Conservation (phyloP, 208 protist genomes). For the Crithidia thermophila region DNA sequence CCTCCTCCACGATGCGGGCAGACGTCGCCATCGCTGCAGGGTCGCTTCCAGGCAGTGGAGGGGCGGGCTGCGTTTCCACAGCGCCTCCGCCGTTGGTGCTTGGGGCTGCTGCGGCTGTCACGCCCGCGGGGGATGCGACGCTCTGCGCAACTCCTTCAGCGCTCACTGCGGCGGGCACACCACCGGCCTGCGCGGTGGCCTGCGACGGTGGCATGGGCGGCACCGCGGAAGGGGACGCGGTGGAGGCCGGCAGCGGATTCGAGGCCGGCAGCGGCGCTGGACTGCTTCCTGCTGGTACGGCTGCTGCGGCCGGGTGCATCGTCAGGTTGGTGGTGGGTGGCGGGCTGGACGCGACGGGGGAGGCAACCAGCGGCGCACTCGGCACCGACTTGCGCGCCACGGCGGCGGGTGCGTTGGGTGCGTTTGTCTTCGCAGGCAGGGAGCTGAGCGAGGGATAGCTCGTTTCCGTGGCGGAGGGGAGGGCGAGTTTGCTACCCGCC, state of each 20-base stretch:
- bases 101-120: not conserved
- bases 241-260: slow-evolving; percentile 1
- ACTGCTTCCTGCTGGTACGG: not conserved
- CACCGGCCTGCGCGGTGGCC: too few species aligned
- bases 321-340: too few species aligned
- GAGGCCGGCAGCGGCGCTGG: not conserved
- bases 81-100: not conserved
- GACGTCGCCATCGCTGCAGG: slow-evolving; percentile 1
- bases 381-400: slow-evolving; percentile 23
- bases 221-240: not conserved
- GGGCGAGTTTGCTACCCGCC: not conserved
- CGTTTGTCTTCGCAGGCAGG: not conserved
- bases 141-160: too few species aligned
- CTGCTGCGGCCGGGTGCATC: not conserved
- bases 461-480: slow-evolving; percentile 8
- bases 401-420: slow-evolving; percentile 1
- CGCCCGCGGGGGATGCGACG: not conserved
- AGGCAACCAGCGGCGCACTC: slow-evolving; percentile 1
- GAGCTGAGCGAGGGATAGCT: slow-evolving; percentile 15
- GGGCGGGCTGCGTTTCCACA: not conserved
- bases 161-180: too few species aligned
- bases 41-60: not conserved
- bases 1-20: slow-evolving; percentile 16
- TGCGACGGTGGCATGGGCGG: slow-evolving; percentile 1
- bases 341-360: not conserved